Base-by-base conservation (phyloP, 2,329 filamentous ascomycete genomes). In the Akanthomyces lecanii region DNA sequence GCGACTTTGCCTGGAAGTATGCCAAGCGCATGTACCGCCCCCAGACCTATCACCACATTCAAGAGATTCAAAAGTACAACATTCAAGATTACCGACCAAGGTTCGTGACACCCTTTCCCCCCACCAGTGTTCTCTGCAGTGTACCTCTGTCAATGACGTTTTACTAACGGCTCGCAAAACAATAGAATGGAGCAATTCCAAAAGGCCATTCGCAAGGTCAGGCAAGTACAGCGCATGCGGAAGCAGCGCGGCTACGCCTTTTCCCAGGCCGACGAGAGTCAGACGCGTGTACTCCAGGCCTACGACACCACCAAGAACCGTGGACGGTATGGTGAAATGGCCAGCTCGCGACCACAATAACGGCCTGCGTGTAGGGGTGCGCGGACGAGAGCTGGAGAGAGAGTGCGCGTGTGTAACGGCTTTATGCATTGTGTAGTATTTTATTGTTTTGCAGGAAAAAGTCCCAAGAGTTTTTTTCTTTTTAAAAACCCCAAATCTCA, bases 31-130 rank as follows among this genome's bases (percentile, higher is more conserved):
- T 99, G 92, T 99, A 98, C 79, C 89, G 88, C 69, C 95, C 95
- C 25, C 90, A 97, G 77, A 88, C 91, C 50, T 99, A 99, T 72
- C 95, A 99, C 71, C 95, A 99, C 75, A 95, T 99, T 67, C 95
- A 99, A 77, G 95, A 99, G 79, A 99, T 99, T 69, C 95, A 99
- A 77, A 99, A 99, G 79, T 99, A 98, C 80, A 99, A 99, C 71
- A 97, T 99, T 65, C 95, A 99, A 79, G 95, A 99, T 79, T 99
- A 99, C 77, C 84, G 95, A 72, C 95, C 95, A 66, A 88, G 95
- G 91, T 93, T 84, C 69, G 84, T 81, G 8, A 6, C 21, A 12
- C 0, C 30, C 28, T 6, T 57, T 21, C 11, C 21, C 6, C 28
- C 7, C 47, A 4, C 44, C 18, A 11, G 4, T 14, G 18, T 38